phyloP scores from a whole-genome alignment of 2,329 filamentous ascomycete genomes.

The Cercospora brassicicola region DNA sequence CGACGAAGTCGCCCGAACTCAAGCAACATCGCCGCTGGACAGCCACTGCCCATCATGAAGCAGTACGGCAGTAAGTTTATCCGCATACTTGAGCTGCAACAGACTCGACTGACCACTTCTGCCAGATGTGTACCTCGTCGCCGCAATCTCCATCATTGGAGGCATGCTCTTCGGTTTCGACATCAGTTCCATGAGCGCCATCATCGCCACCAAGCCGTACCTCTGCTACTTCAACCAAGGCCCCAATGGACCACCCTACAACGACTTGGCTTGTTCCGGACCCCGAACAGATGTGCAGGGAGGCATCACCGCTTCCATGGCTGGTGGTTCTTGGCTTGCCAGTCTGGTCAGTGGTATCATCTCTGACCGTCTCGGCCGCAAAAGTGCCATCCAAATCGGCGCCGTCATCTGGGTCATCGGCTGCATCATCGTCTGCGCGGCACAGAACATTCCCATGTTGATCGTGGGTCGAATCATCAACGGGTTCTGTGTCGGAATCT shows the following conservation, averaged over 20 bases:
- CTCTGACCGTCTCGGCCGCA: slow-evolving; percentile 59
- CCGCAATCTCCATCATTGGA: slow-evolving; percentile 61
- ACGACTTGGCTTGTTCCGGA: slow-evolving; percentile 50
- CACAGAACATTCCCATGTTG: slow-evolving; percentile 69
- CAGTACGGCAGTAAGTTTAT: slow-evolving; percentile 46
- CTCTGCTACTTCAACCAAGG: slow-evolving; percentile 69
- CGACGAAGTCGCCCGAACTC: neutral
- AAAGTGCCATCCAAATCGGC: slow-evolving; percentile 51
- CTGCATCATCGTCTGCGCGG: slow-evolving; percentile 61
- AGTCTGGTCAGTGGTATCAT: slow-evolving; percentile 61
- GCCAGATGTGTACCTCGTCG: slow-evolving; percentile 56
- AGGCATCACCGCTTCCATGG: slow-evolving; percentile 69
- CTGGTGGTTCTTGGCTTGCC: slow-evolving; percentile 68
- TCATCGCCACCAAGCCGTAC: slow-evolving; percentile 66
- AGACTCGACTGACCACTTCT: neutral
- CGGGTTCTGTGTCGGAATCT: slow-evolving; percentile 72
- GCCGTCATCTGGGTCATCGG: slow-evolving; percentile 55
- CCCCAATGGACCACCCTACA: slow-evolving; percentile 37
- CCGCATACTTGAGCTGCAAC: neutral
- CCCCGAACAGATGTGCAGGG: slow-evolving; percentile 60
- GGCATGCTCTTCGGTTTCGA: slow-evolving; percentile 66
- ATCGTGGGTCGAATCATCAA: slow-evolving; percentile 70
- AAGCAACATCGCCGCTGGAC: neutral
- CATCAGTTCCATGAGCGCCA: slow-evolving; percentile 69
- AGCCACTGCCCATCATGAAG: slow-evolving; percentile 19